These are phyloP conservation scores for Logfia minima DNA, from an alignment of 129 eudicot genomes.

Conservation along the genomic window DNA sequence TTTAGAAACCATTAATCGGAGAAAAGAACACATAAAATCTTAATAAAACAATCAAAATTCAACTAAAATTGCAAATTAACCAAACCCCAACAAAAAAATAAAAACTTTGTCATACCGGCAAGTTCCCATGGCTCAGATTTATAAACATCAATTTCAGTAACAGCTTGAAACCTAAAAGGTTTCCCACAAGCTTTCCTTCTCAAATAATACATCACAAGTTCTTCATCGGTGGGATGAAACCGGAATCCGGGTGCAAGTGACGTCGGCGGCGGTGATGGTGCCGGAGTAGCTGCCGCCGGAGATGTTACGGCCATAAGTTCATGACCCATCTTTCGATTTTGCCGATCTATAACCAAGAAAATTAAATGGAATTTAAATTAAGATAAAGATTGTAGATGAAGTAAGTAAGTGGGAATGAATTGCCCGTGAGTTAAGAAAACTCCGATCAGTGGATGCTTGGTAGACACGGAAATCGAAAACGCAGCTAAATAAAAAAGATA, in stretches of 20 bases:
- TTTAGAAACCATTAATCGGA: not conserved
- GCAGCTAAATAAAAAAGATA: not conserved
- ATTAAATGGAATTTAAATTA: slow-evolving; percentile 10
- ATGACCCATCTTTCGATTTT: slow-evolving; percentile 40
- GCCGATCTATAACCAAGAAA: slow-evolving; percentile 19
- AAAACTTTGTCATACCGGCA: slow-evolving; percentile 45
- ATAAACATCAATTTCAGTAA: slow-evolving; percentile 78
- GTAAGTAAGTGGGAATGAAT: slow-evolving; percentile 25
- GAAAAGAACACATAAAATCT: not conserved
- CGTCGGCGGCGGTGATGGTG: slow-evolving; percentile 43
- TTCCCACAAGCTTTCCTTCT: slow-evolving; percentile 72
- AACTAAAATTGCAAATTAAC: not conserved
- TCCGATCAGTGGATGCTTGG: slow-evolving; percentile 59
- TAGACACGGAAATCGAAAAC: slow-evolving; percentile 87
- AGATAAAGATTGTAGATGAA: slow-evolving; percentile 40
- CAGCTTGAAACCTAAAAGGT: slow-evolving; percentile 75
- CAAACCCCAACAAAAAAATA: not conserved
- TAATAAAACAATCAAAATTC: not conserved
- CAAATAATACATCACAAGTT: slow-evolving; percentile 68
- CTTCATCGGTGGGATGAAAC: slow-evolving; percentile 91
- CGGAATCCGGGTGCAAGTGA: slow-evolving; percentile 87
- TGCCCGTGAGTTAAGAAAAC: slow-evolving; percentile 63
- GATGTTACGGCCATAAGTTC: slow-evolving; percentile 38
- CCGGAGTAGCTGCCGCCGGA: slow-evolving; percentile 23
- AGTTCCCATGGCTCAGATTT: slow-evolving; percentile 95